Evolutionary conservation across 805 yeast species (phyloP), one percentile per base, ranked within the genome.

Genomic region (Cyberlindnera suaveolens): DNA sequence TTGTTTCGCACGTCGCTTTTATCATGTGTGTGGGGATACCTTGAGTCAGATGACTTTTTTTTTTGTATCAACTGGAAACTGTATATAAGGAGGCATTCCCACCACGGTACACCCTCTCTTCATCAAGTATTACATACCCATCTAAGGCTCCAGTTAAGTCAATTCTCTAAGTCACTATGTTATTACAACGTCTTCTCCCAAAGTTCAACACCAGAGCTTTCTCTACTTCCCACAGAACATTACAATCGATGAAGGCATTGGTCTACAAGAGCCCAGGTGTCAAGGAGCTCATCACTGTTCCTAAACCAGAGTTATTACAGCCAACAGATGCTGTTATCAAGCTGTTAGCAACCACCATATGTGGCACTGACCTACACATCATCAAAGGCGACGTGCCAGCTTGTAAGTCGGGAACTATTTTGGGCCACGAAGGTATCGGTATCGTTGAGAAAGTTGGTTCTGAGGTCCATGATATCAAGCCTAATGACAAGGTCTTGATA

Each of bases 361-460:
- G 85, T 58, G 85, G 85, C 34, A 68, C 82, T 3, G 85, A 80
- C 54, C 65, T 80, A 43, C 85, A 78, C 56, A 80, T 78, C 57
- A 66, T 74, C 42, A 72, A 76, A 40, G 86, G 85, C 37, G 74
- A 75, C 47, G 80, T 77, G 42, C 78, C 78, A 15, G 78, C 77
- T 53, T 68, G 65, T 41, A 60, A 62, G 42, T 72, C 75, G 31
- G 65, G 69, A 16, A 58, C 66, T 3, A 75, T 71, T 17, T 63
- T 80, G 53, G 86, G 86, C 20, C 85, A 80, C 54, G 86, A 80
- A 58, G 79, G 81, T 40, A 64, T 81, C 20, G 82, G 83, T 27
- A 54, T 67, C 33, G 75, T 80, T 36, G 62, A 68, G 34, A 65
- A 71, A 43, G 65, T 71, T 33, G 86, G 85, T 15, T 35, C 67